Percentiles rank a stretch among this genome's conserved stretches.
phyloP scores from a whole-genome alignment of 129 eudicot species.

The Escallonia rubra region DNA sequence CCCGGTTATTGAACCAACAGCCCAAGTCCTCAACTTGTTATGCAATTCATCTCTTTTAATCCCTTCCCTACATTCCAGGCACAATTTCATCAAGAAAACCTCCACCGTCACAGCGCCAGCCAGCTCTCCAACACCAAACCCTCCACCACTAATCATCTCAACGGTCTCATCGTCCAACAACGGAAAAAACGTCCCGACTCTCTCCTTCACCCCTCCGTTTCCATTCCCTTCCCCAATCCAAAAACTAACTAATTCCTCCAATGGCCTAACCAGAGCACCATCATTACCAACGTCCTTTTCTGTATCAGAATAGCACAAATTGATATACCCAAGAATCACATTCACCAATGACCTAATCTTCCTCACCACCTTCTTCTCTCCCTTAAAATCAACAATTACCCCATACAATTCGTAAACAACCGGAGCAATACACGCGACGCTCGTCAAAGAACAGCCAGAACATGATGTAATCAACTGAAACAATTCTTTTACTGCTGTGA shows the following conservation, averaged over 20 bases:
- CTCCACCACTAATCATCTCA: constrained; percentile 28
- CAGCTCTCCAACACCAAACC: constrained; percentile 35
- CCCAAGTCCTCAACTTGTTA: constrained; percentile 58
- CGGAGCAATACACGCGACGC: constrained; percentile 50
- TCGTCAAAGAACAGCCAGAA: constrained; percentile 38
- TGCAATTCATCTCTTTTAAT: constrained; percentile 33
- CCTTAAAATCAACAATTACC: constrained; percentile 35
- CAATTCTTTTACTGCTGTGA: constrained; percentile 43
- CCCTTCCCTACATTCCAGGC: constrained; percentile 37
- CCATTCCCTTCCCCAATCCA: constrained; percentile 39
- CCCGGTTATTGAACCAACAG: constrained; percentile 63
- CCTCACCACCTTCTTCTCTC: constrained; percentile 41
- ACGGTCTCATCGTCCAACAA: constrained; percentile 41
- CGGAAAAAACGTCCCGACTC: constrained; percentile 45
- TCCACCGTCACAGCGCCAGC: constrained; percentile 62
- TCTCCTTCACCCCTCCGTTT: constrained; percentile 4
- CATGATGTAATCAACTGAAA: constrained; percentile 43
- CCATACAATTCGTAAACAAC: constrained; percentile 40
- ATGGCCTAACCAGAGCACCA: constrained; percentile 37
- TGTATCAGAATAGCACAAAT: constrained; percentile 34
- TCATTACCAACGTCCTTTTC: constrained; percentile 17
- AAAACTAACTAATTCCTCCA: constrained; percentile 43
- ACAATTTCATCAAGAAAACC: constrained; percentile 51
- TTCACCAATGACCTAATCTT: constrained; percentile 50
- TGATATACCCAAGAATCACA: constrained; percentile 46